Percentiles rank a stretch among this genome's conserved stretches.
These are phyloP conservation scores for Leavenworthia alabamica DNA, from an alignment of 345 rosid genomes.

Conservation along the genomic window DNA sequence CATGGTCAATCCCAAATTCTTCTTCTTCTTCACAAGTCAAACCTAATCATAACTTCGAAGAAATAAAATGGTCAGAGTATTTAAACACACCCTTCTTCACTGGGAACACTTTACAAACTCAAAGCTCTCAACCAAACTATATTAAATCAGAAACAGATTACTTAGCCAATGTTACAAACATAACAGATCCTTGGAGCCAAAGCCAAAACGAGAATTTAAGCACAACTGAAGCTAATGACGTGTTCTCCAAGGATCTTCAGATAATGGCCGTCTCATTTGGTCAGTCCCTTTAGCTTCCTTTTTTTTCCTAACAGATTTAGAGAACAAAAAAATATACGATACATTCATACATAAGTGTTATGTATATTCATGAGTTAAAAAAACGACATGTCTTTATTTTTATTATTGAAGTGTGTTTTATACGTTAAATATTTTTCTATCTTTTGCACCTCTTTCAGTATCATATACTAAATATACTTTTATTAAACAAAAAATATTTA, in stretches of 20 bases:
- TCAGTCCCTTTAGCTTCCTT: slow-evolving; percentile 25
- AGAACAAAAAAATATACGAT: slow-evolving; percentile 19
- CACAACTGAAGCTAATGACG: slow-evolving; percentile 27
- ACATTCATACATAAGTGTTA: slow-evolving; percentile 23
- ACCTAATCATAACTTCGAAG: slow-evolving; percentile 25
- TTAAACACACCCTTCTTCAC: slow-evolving; percentile 27
- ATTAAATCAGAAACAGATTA: slow-evolving; percentile 24
- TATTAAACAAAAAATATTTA: too few species aligned
- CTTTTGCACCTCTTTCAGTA: slow-evolving; percentile 17
- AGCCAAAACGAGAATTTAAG: slow-evolving; percentile 16
- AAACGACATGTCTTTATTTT: slow-evolving; percentile 15
- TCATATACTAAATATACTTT: slow-evolving; percentile 20
- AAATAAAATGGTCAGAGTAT: slow-evolving; percentile 32
- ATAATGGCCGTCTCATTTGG: slow-evolving; percentile 34
- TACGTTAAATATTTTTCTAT: slow-evolving; percentile 26
- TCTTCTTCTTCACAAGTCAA: slow-evolving; percentile 14
- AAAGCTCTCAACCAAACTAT: slow-evolving; percentile 24
- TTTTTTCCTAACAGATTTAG: slow-evolving; percentile 15
- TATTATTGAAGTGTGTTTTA: slow-evolving; percentile 23
- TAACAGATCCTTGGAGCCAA: slow-evolving; percentile 31
- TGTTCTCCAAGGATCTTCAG: slow-evolving; percentile 32
- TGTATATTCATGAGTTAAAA: slow-evolving; percentile 22
- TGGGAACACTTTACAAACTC: slow-evolving; percentile 26
- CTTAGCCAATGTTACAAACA: slow-evolving; percentile 26
- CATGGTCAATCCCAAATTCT: slow-evolving; percentile 27